Percentiles rank a stretch among this genome's conserved stretches.
Evolutionary conservation across 1,284 basidiomycete genomes (phyloP).

Genomic region (Erythrobasidium hasegawianum): DNA sequence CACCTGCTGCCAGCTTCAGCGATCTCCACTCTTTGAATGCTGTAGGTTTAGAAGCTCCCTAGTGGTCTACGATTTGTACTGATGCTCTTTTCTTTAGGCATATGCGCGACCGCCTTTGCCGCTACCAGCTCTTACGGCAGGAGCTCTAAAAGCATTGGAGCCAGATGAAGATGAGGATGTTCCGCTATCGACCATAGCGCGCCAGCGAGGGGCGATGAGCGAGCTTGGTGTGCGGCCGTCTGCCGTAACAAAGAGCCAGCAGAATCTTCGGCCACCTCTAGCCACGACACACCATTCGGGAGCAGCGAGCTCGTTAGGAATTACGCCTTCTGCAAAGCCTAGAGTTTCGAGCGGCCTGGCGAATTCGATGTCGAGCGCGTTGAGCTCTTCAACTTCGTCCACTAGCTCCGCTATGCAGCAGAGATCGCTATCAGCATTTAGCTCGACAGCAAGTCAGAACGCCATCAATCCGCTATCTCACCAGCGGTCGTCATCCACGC

Average conservation of each 20-base stretch:
- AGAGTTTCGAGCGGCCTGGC: background rate
- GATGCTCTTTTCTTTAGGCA: background rate
- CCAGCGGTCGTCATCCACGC: conserved; percentile 22
- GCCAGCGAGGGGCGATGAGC: conserved; percentile 11
- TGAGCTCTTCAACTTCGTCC: background rate
- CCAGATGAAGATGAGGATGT: conserved; percentile 29
- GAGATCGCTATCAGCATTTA: conserved; percentile 22
- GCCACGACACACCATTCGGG: background rate
- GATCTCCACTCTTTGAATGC: conserved; percentile 5
- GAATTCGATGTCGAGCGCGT: background rate
- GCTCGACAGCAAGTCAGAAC: conserved; percentile 2
- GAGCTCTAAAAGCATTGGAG: background rate
- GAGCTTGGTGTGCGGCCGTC: conserved; percentile 2
- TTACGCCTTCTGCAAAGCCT: background rate
- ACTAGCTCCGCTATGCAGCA: conserved; percentile 8
- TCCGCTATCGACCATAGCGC: conserved; percentile 16
- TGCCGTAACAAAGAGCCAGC: background rate
- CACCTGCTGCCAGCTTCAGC: conserved; percentile 13
- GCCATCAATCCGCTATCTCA: background rate
- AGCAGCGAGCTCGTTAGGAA: conserved; percentile 6
- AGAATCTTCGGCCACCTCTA: background rate
- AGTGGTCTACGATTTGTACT: no score
- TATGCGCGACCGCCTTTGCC: conserved; percentile 6
- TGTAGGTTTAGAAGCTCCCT: no score
- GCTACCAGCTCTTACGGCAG: conserved; percentile 7